A percentile compares a stretch with the other conserved stretches of the same genome.
Conservation (phyloP, 2,329 filamentous ascomycete genomes). For the Sarocladium oryzae region DNA sequence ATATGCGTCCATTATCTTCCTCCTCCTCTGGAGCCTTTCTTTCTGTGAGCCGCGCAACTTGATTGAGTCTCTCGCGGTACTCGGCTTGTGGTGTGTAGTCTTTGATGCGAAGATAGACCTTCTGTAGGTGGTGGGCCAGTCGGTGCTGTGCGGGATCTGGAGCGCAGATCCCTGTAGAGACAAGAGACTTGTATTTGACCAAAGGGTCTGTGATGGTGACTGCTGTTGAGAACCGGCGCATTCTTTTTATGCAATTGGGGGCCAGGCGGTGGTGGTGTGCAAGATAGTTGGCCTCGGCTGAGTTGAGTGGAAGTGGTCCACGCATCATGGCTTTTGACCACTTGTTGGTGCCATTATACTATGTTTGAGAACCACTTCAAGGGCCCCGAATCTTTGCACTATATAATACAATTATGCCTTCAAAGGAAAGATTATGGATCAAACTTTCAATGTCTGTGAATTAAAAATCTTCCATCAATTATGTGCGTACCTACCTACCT, state of each 20-base stretch:
- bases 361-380: too few relatives aligned
- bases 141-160: slow-evolving; percentile 69
- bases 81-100: slow-evolving; percentile 70
- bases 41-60: slow-evolving; percentile 45
- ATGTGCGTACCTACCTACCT: too few relatives aligned
- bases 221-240: slow-evolving; percentile 37
- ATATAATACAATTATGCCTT: too few relatives aligned
- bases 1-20: slow-evolving; percentile 25
- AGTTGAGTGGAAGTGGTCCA: background rate
- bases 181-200: slow-evolving; percentile 66
- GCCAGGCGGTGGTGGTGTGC: background rate
- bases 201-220: slow-evolving; percentile 65
- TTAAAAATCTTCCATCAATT: too few relatives aligned
- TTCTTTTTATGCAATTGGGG: slow-evolving; percentile 10
- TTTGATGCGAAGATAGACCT: slow-evolving; percentile 67
- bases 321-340: background rate
- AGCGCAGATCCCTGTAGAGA: slow-evolving; percentile 59
- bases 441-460: too few relatives aligned
- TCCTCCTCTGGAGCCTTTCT: slow-evolving; percentile 20
- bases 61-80: slow-evolving; percentile 59
- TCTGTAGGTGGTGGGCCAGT: slow-evolving; percentile 68
- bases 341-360: too few relatives aligned
- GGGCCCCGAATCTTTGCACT: too few relatives aligned
- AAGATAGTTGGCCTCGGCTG: background rate
- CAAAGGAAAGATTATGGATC: too few relatives aligned